Evolutionary conservation across 139 green algal species (phyloP).

Genomic region (Pleodorina starrii): DNA sequence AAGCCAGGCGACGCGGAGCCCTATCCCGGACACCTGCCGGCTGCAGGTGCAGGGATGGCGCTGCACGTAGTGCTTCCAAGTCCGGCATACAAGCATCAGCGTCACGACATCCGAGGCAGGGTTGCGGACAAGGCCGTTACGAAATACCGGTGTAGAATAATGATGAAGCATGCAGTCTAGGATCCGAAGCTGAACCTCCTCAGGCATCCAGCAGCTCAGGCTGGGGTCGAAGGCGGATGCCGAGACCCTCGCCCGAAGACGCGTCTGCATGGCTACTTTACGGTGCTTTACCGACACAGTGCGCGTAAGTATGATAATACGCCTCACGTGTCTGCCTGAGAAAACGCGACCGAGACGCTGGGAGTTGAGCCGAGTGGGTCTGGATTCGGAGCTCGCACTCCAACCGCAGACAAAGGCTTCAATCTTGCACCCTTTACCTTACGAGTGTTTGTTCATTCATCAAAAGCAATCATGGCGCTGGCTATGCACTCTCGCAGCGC

Average conservation of each 20-base stretch:
- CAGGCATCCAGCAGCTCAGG: not conserved
- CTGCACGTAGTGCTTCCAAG: not conserved
- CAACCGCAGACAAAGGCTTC: no score
- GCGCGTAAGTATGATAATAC: no score
- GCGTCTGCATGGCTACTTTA: not conserved
- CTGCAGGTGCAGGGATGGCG: not conserved
- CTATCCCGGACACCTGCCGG: not conserved
- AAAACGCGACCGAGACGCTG: no score
- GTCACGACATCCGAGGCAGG: not conserved
- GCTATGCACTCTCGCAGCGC: not conserved
- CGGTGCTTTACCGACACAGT: no score
- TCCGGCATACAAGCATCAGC: conserved; percentile 22
- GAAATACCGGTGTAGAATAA: not conserved
- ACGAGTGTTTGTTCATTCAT: no score
- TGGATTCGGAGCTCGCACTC: no score
- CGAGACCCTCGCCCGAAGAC: not conserved
- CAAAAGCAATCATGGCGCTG: not conserved
- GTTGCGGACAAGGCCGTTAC: not conserved
- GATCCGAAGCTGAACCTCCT: not conserved
- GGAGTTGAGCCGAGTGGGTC: no score
- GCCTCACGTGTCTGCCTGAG: no score
- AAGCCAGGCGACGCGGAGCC: conserved; percentile 12
- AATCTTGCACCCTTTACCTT: no score
- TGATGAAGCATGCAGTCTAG: not conserved
- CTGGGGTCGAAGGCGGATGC: not conserved